Base-by-base conservation (phyloP, 1,139 yeast species). In the Blastobotrys apis region DNA sequence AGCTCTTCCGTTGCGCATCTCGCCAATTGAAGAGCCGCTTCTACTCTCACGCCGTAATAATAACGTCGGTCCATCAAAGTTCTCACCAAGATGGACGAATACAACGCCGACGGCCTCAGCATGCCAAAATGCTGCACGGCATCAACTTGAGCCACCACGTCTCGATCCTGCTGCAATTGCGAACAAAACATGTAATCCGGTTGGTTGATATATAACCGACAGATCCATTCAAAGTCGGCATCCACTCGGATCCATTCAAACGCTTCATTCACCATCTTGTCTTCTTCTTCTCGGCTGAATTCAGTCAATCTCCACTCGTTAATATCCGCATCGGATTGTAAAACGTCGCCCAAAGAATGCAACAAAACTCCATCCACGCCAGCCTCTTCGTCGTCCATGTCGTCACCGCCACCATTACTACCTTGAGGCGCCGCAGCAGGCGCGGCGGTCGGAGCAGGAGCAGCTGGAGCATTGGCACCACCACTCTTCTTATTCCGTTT, bases 161-260 rank as follows among this genome's bases (percentile, higher is more conserved):
- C 99, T 52, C 97, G 71, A 65, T 94, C 99, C 62, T 87, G 94
- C 55, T 86, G 94, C 30, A 94, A 67, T 59, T 94, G 98, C 0
- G 97, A 84, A 0, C 88, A 87, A 63, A 78, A 92, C 97, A 92
- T 94, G 60, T 87, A 85, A 58, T 88, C 97, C 0, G 96, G 95
- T 63, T 90, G 97, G 54, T 82, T 84, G 30, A 94, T 80, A 50
- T 81, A 75, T 23, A 86, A 71, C 52, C 77, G 77, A 47, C 95
- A 87, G 41, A 94, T 84, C 99, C 99, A 94, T 63, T 94, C 98
- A 58, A 84, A 85, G 64, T 94, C 99, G 0, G 97, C 90, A 66
- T 94, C 99, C 8, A 90, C 87, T 54, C 99, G 73, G 34, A 94
- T 74, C 99, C 99, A 94, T 59, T 94, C 98, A 66, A 88, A 94